Evolutionary conservation across 1,284 basidiomycete species (phyloP), one percentile per base, ranked within the genome.

Genomic region (Fistulina hepatica): DNA sequence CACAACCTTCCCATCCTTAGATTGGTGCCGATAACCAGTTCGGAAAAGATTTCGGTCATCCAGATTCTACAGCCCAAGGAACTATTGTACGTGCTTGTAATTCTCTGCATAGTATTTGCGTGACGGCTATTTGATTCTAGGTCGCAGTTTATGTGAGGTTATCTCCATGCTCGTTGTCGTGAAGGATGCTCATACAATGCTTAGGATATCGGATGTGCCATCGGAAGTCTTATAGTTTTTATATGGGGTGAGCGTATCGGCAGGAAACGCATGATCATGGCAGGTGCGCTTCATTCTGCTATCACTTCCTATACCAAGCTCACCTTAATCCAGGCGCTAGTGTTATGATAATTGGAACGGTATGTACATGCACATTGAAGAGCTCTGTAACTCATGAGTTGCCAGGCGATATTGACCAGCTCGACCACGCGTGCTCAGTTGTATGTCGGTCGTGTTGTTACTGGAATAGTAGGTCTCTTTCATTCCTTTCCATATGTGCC

Each of bases 401-500:
- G 12, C 23, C 17, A 58, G 54, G 57, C 52, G 9, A 57, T 58
- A 26, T 43, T 61, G 34, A 58, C 56, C 5, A 60, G 57, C 37
- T 61, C 58, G 8, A 65, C 60, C 27, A 60, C 62, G 6, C 53
- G 61, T 22, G 55, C 59, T 11, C 60, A 71, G 45, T 59, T 75
- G 38, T 65, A 66, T 28, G 61, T 68, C 3, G 71, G 71, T n/a
- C 58, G 72, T 12, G 60, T 74, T 20, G 56, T 74, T 10, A 69
- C 68, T 2, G 72, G 71, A 9, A 56, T 72, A 15, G 61, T 64
- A 40, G 43, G 58, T 44, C 6, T n/a, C 15, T 6, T 21, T 19
- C n/a, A 13, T 33, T 19, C 24, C 38, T 25, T 9, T 23, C 24
- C 20, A 26, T 25, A 21, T 26, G 19, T 20, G 26, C 11, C 31